These are phyloP conservation scores for Phoma sp. DNA, from an alignment of 2,329 filamentous ascomycete species.

Conservation along the genomic window DNA sequence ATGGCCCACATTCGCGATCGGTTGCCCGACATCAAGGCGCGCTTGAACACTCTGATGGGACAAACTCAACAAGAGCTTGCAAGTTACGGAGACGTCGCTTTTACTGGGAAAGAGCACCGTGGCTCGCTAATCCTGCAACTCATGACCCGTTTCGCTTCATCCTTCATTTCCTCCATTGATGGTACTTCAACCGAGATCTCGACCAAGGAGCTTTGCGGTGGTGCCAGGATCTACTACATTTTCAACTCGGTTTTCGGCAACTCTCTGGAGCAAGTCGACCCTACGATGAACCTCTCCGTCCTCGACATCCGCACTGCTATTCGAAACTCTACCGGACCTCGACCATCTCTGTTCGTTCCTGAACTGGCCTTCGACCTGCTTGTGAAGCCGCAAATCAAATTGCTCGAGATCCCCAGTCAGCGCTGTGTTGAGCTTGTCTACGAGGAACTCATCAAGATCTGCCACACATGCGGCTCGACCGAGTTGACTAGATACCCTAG, in stretches of 20 bases:
- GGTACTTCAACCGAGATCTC: constrained; percentile 98
- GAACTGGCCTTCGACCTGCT: constrained; percentile 97
- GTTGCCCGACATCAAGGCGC: constrained; percentile 95
- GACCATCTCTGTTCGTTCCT: constrained; percentile 94
- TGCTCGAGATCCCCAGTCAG: constrained; percentile 92
- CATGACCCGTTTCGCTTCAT: constrained; percentile 97
- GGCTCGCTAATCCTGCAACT: constrained; percentile 94
- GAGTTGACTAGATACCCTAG: constrained; percentile 92
- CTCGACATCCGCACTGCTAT: constrained; percentile 97
- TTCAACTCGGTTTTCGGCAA: constrained; percentile 99
- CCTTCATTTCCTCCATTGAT: constrained; percentile 98
- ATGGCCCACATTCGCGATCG: constrained; percentile 97
- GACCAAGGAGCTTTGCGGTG: constrained; percentile 95
- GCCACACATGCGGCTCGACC: constrained; percentile 95
- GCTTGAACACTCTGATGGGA: constrained; percentile 98
- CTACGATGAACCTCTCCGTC: constrained; percentile 91
- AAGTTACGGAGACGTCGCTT: constrained; percentile 97
- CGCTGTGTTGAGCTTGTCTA: constrained; percentile 98
- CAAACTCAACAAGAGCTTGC: constrained; percentile 98
- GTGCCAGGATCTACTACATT: constrained; percentile 96
- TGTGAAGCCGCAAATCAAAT: constrained; percentile 98
- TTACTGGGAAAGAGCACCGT: constrained; percentile 95
- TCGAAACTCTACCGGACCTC: constrained; percentile 94
- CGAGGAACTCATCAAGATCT: constrained; percentile 99
- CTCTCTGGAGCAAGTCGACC: constrained; percentile 93